Base-by-base conservation (phyloP, 2,329 filamentous ascomycete species). In the Aureobasidium pullulans region DNA sequence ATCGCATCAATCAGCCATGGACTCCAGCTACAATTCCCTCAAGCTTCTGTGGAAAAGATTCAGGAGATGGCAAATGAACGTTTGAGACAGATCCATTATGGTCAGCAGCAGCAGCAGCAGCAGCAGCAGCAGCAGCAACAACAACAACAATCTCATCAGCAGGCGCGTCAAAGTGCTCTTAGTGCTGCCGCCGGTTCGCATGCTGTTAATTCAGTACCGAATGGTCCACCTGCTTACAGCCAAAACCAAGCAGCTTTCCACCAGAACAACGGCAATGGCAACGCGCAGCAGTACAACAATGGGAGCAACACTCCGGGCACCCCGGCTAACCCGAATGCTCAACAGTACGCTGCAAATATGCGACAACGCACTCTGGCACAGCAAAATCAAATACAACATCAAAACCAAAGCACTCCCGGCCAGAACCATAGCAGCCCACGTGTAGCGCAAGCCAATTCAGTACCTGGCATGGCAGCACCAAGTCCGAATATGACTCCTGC, bases 1-100 rank as follows among this genome's bases (percentile, higher is more conserved):
- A 79, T 84, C 60, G 80, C 77, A 59, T 77, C 75, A 60, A 76
- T 83, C 58, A 75, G 78, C 61, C 79, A 76, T 62, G 77, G 80
- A 40, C 75, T 84, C 15, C 77, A 80, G 63, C 72, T 72, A 57
- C 77, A 70, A 63, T 76, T 82, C 63, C 81, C 81, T 1, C 75
- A 76, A 58, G 71, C 81, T 62, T 72, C 79, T 1, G 74, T 77
- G 3, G 81, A 84, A 29, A 79, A 84, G 67, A 73, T 84, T 9
- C 77, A 74, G 59, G 75, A 76, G 42, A 67, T 81, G 62, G 80
- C 82, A 3, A 80, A 76, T 1, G 77, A 82, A 39, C 75, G 78
- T 49, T 70, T 82, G 66, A 70, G 42, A 37, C 53, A 57, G 5
- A 16, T 29, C 11, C 42, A 57, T 31, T 15, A 39, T 15, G 9